phyloP scores from a whole-genome alignment of 2,329 filamentous ascomycete genomes.

The Keithomyces neogunnii region DNA sequence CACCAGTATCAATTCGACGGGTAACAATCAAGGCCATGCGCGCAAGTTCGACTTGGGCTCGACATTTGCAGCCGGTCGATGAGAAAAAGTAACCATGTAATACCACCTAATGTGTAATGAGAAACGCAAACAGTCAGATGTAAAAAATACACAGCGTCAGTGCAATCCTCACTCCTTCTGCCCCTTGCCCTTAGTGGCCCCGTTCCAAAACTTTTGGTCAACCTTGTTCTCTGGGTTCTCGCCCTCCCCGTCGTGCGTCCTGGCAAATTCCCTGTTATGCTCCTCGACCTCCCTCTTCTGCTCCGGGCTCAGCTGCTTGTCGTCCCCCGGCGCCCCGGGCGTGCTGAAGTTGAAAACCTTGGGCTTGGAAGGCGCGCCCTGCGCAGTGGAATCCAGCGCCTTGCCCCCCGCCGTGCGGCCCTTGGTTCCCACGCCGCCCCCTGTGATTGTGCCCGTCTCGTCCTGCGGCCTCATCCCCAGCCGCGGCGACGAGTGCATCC shows the following conservation, averaged over 20 bases:
- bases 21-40: too few relatives aligned
- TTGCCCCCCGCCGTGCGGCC: background rate
- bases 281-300: conserved; percentile 48
- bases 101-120: conserved; percentile 26
- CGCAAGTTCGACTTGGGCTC: too few relatives aligned
- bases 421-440: background rate
- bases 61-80: background rate
- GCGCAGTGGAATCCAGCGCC: background rate
- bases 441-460: background rate
- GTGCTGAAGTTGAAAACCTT: conserved; percentile 43
- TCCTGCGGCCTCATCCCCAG: background rate
- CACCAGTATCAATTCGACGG: too few relatives aligned
- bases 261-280: conserved; percentile 51
- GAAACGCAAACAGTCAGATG: conserved; percentile 39
- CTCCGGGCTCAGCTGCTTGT: conserved; percentile 33
- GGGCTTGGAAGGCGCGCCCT: conserved; percentile 31
- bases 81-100: background rate
- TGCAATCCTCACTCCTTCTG: conserved; percentile 22
- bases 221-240: conserved; percentile 40
- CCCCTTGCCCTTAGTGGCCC: conserved; percentile 1
- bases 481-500: background rate
- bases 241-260: conserved; percentile 39
- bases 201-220: conserved; percentile 44
- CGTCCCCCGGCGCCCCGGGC: conserved; percentile 19
- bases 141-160: conserved; percentile 16